Base-by-base conservation (phyloP, 352 stramenopile genomes). In the Phytophthora megakarya region DNA sequence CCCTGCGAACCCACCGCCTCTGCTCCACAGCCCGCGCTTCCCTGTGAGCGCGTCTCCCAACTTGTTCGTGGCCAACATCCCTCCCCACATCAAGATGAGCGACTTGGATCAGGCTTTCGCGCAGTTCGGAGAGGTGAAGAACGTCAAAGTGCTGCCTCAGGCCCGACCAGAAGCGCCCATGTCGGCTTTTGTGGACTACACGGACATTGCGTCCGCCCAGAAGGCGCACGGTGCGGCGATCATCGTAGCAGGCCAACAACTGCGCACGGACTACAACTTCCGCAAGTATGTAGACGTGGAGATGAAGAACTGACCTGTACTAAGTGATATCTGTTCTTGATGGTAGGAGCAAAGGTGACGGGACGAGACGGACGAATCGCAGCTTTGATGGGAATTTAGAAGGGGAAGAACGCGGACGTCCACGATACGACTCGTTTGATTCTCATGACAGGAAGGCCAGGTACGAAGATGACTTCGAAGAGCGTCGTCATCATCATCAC, bases 121-220 rank as follows among this genome's bases (percentile, higher is more conserved):
- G 8, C 48, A 78, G 48, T 89, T 81, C 57, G 80, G 80, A 44
- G 68, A 77, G 71, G 80, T 89, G 42, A 68, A 78, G 38, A 88
- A 87, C 51, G 70, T 89, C 35, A 88, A 88, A 62, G 71, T 89
- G 32, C 66, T 89, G 38, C 80, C 80, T 21, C 60, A 68, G 28
- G 61, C 65, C 15, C 58, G 61, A 43, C 73, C 70, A 9, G 81
- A 84, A 55, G 52, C 63, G 15, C 72, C 75, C 22, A 85, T 89
- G 66, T 89, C 80, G n/a, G 80, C 77, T 16, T 88, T 89, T 49
- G 72, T 89, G 28, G 79, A 89, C 65, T 89, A 80, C 49, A 58
- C 65, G 5, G 70, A 85, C 22, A 55, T 81, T 10, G 52, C 43
- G 1, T 71, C 68, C 5, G 80, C 80, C 5, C 65, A 78, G 50